phyloP scores from a whole-genome alignment of 257 asterid genomes.

The Anisodus acutangulus region DNA sequence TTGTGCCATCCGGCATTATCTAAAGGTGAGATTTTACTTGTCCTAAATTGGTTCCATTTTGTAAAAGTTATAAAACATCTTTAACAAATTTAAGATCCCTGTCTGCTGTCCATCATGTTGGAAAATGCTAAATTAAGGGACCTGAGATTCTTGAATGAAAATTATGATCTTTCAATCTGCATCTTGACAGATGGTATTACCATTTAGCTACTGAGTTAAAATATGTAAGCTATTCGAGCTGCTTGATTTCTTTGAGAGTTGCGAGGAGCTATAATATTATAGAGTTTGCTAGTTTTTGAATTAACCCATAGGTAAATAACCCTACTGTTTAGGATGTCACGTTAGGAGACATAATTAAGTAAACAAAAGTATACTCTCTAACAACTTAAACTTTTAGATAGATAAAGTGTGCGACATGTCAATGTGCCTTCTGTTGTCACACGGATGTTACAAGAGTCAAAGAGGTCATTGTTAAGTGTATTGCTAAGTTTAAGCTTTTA shows the following conservation, averaged over 20 bases:
- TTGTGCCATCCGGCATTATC: conserved; percentile 63
- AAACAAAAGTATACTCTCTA: not conserved
- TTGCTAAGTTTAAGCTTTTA: not conserved
- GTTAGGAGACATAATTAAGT: not conserved
- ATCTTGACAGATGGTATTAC: not conserved
- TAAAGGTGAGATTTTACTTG: conserved; percentile 46
- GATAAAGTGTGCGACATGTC: not conserved
- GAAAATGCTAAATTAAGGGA: not conserved
- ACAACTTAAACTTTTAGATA: not conserved
- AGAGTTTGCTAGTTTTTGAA: not conserved
- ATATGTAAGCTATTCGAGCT: not conserved
- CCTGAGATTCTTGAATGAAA: not conserved
- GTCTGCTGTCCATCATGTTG: not conserved
- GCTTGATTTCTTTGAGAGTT: not conserved
- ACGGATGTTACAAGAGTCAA: not conserved
- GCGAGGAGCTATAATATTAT: not conserved
- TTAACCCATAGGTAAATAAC: not conserved
- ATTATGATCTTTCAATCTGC: not conserved
- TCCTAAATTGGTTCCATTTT: not conserved
- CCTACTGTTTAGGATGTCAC: not conserved
- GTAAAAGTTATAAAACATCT: not conserved
- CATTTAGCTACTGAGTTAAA: not conserved
- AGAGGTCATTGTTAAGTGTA: not conserved
- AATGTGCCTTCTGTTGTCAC: not conserved
- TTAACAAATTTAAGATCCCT: not conserved